Base-by-base conservation (phyloP, 768 basidiomycete genomes). In the Amanita exitialis region DNA sequence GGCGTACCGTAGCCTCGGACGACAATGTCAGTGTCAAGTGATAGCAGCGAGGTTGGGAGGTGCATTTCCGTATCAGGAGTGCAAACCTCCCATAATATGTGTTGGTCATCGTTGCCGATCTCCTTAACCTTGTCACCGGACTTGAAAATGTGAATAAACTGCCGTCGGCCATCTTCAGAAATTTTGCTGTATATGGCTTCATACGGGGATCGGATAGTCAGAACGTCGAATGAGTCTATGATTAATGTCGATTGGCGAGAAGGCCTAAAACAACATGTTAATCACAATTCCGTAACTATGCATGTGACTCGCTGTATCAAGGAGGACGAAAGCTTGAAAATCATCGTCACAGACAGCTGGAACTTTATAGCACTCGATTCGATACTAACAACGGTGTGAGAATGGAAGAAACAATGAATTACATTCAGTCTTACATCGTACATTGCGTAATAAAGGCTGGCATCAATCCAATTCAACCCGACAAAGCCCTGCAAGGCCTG, bases 1-100 rank as follows among this genome's bases (percentile, higher is more conserved):
- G 9, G 63, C 78, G 30, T 56, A 87, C 87, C 74, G 56, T 73
- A 79, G 36, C 89, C 90, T 42, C 83, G 65, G 30, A 90, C 56
- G 21, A 92, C 68, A 0, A 64, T 49, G 32, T 80, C 76, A 0
- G 78, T 63, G 41, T 81, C 80, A 6, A 90, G 60, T 4, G 83
- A 80, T 25, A 83, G 64, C 8, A 74, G 58, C 1, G 68, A 65
- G 4, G 74, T 73, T 37, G 61, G 58, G 6, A 59, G 49, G 5
- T 16, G 21, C 45, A 74, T 45, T 36, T 58, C 57, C 7, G 43
- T 53, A 35, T n/a, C 51, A 36, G 18, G n/a, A 12, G n/a, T 32
- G 27, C 34, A 13, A 37, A 23, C 18, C 20, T 44, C 23, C 50
- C 50, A 51, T 35, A 51, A 16, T 13, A 44, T n/a, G 6, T 35